These are phyloP conservation scores for Lipomyces yamadae DNA, from an alignment of 805 yeast species.

Conservation along the genomic window DNA sequence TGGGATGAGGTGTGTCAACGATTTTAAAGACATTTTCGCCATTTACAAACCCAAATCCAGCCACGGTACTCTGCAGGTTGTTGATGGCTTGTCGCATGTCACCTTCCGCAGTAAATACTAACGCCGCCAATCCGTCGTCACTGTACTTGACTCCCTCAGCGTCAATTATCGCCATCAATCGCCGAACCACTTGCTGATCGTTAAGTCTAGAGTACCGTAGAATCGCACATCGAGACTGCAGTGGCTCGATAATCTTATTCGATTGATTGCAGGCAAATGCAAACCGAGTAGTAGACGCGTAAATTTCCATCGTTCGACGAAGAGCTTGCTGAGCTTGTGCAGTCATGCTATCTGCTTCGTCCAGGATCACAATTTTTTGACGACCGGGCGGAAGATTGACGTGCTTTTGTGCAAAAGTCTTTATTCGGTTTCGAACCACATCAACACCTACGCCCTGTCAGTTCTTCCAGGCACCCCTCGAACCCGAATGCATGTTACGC, in stretches of 20 bases:
- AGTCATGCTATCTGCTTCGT: constrained; percentile 97
- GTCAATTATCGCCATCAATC: constrained; percentile 72
- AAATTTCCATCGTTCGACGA: constrained; percentile 92
- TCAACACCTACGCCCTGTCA: constrained; percentile 68
- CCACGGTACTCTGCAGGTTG: constrained; percentile 89
- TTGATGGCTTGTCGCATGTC: constrained; percentile 99
- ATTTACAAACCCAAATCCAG: constrained; percentile 91
- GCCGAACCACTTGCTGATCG: constrained; percentile 81
- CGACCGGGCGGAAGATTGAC: constrained; percentile 85
- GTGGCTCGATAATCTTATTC: constrained; percentile 92
- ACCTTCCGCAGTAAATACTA: constrained; percentile 94
- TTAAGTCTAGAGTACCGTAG: constrained; percentile 78
- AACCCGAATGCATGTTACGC: not conserved
- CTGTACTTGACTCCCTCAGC: constrained; percentile 75
- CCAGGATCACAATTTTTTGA: constrained; percentile 90
- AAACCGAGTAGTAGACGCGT: constrained; percentile 93
- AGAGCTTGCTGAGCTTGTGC: constrained; percentile 96
- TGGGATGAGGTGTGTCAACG: constrained; percentile 95
- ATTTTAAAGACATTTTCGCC: constrained; percentile 92
- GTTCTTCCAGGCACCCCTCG: no score
- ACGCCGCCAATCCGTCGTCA: constrained; percentile 89
- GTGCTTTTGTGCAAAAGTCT: constrained; percentile 94
- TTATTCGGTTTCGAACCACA: constrained; percentile 90
- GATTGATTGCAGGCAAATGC: constrained; percentile 98
- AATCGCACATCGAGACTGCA: constrained; percentile 96